Evolutionary conservation across 2,329 filamentous ascomycete genomes (phyloP), one percentile per base, ranked within the genome.

Genomic region (Trichoderma arundinaceum): DNA sequence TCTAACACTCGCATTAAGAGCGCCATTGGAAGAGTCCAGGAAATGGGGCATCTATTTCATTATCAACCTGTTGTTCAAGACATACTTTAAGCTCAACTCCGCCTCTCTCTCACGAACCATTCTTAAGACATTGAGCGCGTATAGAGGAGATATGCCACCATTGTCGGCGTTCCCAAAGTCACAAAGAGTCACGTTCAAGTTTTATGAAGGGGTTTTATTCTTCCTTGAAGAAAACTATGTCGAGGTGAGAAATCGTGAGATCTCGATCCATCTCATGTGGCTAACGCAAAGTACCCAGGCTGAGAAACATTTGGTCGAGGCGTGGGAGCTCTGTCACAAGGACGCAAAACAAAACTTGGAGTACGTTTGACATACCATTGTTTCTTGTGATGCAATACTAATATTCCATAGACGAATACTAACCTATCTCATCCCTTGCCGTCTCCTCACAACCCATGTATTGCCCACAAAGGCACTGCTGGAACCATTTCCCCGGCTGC

Each of bases 31-130:
- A 73, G 91, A 96, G 72, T 97, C 94, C 8, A 88, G 95, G 63
- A 99, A 98, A 86, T 99, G 95, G 95, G 96, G 92, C 7, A 91
- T 97, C 54, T 99, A 99, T 81, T 94, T 93, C 77, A 90, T 94
- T 70, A 92, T 94, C 74, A 98, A 97, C 75, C 85, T 99, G 7
- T 83, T 97, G 13, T 99, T 99, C 86, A 98, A 98, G 79, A 98
- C 94, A 1, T 97, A 98, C 77, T 99, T 99, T 82, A 96, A 92
- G 81, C 83, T 98, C 69, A 97, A 96, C 79, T 92, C 91, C 39
- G 90, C 96, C 65, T 89, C 88, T n/a, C 82, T 98, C 19, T 96
- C 90, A 17, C 93, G 95, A 75, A 97, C 95, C 70, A 90, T 98
- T 57, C 83, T 99, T 53, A 92, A 90, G 70, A 93, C 92, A 0